Conservation (phyloP, 2,329 filamentous ascomycete genomes). For the Beauveria scarabaeidicola region DNA sequence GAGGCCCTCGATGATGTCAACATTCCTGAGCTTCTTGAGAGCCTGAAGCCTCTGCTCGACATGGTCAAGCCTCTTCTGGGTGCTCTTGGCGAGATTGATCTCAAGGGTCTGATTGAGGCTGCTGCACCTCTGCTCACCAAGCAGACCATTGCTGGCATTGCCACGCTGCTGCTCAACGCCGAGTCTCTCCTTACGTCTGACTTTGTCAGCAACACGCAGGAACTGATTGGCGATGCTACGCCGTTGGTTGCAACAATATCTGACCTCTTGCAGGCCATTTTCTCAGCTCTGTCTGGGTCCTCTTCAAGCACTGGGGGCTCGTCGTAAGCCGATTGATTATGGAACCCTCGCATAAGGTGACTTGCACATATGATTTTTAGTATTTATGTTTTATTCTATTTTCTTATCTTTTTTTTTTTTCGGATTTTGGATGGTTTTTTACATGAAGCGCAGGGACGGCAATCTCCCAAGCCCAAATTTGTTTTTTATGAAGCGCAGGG, state of each 20-base stretch:
- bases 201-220: slow-evolving; percentile 34
- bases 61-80: slow-evolving; percentile 23
- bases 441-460: slow-evolving; percentile 1
- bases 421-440: neutral
- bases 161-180: slow-evolving; percentile 30
- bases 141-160: slow-evolving; percentile 26
- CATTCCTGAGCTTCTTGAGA: slow-evolving; percentile 1
- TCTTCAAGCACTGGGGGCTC: neutral
- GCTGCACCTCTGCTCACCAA: slow-evolving; percentile 33
- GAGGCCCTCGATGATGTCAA: slow-evolving; percentile 21
- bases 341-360: neutral
- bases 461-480: neutral
- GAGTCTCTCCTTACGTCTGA: slow-evolving; percentile 27
- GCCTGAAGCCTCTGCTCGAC: slow-evolving; percentile 22
- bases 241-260: slow-evolving; percentile 16
- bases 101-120: slow-evolving; percentile 25
- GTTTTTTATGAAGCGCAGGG: neutral
- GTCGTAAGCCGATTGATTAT: neutral
- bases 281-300: neutral
- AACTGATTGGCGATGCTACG: slow-evolving; percentile 35
- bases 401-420: slow-evolving; percentile 1
- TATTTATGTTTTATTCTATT: slow-evolving; percentile 5
- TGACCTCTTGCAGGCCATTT: slow-evolving; percentile 6
- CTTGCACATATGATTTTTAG: slow-evolving; percentile 2
- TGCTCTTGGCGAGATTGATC: slow-evolving; percentile 22